Conservation (phyloP, 1,284 basidiomycete species). For the Fomes fomentarius region DNA sequence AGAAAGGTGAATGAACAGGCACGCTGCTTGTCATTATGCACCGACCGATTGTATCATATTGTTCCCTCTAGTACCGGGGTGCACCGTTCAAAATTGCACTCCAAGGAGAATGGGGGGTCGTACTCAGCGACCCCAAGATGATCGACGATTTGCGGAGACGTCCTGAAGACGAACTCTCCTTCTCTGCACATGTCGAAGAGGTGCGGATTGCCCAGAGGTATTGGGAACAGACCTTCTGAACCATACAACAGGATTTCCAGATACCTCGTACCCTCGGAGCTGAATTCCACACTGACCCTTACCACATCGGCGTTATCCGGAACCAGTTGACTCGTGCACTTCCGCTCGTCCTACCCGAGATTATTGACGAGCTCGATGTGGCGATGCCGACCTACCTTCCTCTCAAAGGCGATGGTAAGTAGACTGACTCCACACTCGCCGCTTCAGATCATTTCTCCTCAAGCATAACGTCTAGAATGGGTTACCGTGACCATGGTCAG, state of each 20-base stretch:
- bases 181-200: slow-evolving; percentile 35
- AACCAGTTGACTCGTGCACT: slow-evolving; percentile 29
- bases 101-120: slow-evolving; percentile 41
- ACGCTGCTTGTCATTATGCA: no score
- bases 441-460: no score
- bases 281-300: slow-evolving; percentile 25
- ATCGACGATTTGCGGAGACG: slow-evolving; percentile 45
- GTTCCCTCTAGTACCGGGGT: slow-evolving; percentile 35
- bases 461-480: slow-evolving; percentile 23
- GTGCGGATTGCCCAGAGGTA: slow-evolving; percentile 37
- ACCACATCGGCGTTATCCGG: slow-evolving; percentile 32
- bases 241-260: slow-evolving; percentile 3
- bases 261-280: slow-evolving; percentile 28
- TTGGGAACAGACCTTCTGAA: background rate
- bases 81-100: slow-evolving; percentile 44
- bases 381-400: slow-evolving; percentile 26
- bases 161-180: slow-evolving; percentile 42
- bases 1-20: slow-evolving; percentile 21
- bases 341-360: slow-evolving; percentile 23
- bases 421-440: no score
- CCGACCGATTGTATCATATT: background rate
- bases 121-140: slow-evolving; percentile 37
- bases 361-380: slow-evolving; percentile 31
- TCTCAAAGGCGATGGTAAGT: slow-evolving; percentile 6
- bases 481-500: slow-evolving; percentile 5